A percentile compares a stretch with the other conserved stretches of the same genome.
These are phyloP conservation scores for Phytophthora boehmeriae DNA, from an alignment of 352 stramenopile genomes.

Conservation along the genomic window DNA sequence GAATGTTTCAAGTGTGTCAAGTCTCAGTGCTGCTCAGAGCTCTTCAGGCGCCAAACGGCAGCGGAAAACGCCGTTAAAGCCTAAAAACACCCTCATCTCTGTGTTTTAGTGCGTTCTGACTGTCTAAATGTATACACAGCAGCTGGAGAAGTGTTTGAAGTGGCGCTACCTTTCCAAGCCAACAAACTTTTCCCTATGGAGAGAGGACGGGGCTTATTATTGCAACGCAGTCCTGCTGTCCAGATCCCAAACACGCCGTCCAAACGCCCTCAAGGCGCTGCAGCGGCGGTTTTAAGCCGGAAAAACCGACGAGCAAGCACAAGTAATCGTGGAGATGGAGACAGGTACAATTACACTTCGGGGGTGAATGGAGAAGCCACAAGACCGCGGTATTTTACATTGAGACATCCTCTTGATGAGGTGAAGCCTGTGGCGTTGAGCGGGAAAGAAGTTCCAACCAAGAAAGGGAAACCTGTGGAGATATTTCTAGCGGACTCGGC, in stretches of 20 bases:
- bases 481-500: constrained; percentile 57
- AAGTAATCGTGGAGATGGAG: constrained; percentile 42
- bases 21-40: neutral
- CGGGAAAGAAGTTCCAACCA: neutral
- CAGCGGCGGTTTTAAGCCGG: constrained; percentile 28
- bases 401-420: constrained; percentile 76
- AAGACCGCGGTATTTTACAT: constrained; percentile 73
- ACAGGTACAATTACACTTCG: constrained; percentile 36
- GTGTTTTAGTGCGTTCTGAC: constrained; percentile 70
- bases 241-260: constrained; percentile 32
- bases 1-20: constrained; percentile 7
- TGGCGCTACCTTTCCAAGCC: constrained; percentile 75
- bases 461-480: constrained; percentile 2
- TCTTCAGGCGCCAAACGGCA: neutral
- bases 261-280: constrained; percentile 34
- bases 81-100: constrained; percentile 45
- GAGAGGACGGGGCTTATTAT: constrained; percentile 41
- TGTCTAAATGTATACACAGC: constrained; percentile 72
- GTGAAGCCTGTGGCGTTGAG: constrained; percentile 67
- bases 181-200: constrained; percentile 58
- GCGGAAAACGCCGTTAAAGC: constrained; percentile 17
- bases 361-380: constrained; percentile 15
- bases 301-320: constrained; percentile 43
- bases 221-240: constrained; percentile 61
- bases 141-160: constrained; percentile 71